Conservation (phyloP, 73 alveolate species). For the Paramecium biaurelia region DNA sequence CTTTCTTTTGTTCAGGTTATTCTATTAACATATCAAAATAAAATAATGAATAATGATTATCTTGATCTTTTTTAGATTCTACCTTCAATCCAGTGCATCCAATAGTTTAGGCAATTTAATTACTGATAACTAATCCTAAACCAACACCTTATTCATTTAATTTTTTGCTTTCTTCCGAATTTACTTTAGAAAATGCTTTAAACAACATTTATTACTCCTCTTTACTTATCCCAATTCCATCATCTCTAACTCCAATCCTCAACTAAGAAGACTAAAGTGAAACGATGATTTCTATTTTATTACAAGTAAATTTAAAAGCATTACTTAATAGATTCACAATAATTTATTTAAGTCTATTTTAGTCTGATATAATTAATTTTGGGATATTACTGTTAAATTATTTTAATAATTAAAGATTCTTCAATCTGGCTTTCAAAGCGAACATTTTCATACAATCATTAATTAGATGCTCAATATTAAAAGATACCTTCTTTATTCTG, state of each 20-base stretch:
- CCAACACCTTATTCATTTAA: slow-evolving; percentile 68
- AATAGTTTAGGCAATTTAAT: slow-evolving; percentile 15
- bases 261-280: neutral
- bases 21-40: neutral
- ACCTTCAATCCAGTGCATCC: neutral
- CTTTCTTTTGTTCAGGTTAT: neutral
- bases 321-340: slow-evolving; percentile 66
- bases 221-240: slow-evolving; percentile 69
- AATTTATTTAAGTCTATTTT: slow-evolving; percentile 60
- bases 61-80: neutral
- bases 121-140: slow-evolving; percentile 68
- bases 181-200: slow-evolving; percentile 64
- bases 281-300: slow-evolving; percentile 20
- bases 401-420: neutral
- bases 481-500: neutral
- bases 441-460: slow-evolving; percentile 46
- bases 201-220: slow-evolving; percentile 53
- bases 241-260: slow-evolving; percentile 59
- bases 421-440: slow-evolving; percentile 26
- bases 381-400: neutral
- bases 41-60: neutral
- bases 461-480: neutral
- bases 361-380: slow-evolving; percentile 33
- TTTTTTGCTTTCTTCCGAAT: slow-evolving; percentile 16
- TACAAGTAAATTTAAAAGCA: slow-evolving; percentile 65